Evolutionary conservation across 768 basidiomycete genomes (phyloP).

Genomic region (Chiua virens): DNA sequence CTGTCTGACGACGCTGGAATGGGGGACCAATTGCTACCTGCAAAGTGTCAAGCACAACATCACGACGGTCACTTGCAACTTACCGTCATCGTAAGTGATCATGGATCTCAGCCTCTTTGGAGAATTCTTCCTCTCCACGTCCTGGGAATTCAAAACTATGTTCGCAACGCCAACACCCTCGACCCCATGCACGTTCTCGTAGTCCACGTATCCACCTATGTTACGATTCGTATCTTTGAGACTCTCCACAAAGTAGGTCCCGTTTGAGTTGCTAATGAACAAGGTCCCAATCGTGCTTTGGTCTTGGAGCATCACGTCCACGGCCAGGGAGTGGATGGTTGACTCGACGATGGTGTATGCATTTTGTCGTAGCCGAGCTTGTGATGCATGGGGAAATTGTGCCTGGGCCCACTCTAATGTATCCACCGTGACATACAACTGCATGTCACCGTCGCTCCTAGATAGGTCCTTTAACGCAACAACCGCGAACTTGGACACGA

Average conservation of each 20-base stretch:
- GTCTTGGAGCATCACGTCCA: constrained; percentile 85
- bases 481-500: constrained; percentile 90
- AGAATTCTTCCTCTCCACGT: constrained; percentile 71
- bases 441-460: constrained; percentile 65
- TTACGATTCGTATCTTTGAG: constrained; percentile 93
- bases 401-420: constrained; percentile 84
- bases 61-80: constrained; percentile 1
- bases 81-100: constrained; percentile 90
- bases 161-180: constrained; percentile 94
- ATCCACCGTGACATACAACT: constrained; percentile 85
- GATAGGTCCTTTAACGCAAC: constrained; percentile 79
- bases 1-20: constrained; percentile 63
- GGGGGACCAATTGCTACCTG: constrained; percentile 73
- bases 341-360: constrained; percentile 96
- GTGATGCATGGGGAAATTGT: constrained; percentile 88
- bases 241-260: constrained; percentile 91
- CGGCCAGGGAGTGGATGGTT: constrained; percentile 88
- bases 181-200: constrained; percentile 81
- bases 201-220: constrained; percentile 86
- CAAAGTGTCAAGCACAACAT: not conserved
- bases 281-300: constrained; percentile 74
- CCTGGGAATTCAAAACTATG: constrained; percentile 77
- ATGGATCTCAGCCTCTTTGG: constrained; percentile 72
- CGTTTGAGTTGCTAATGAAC: constrained; percentile 95
- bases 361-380: constrained; percentile 79